Base-by-base conservation (phyloP, 2,329 filamentous ascomycete species). In the Pestalotiopsis sp. region DNA sequence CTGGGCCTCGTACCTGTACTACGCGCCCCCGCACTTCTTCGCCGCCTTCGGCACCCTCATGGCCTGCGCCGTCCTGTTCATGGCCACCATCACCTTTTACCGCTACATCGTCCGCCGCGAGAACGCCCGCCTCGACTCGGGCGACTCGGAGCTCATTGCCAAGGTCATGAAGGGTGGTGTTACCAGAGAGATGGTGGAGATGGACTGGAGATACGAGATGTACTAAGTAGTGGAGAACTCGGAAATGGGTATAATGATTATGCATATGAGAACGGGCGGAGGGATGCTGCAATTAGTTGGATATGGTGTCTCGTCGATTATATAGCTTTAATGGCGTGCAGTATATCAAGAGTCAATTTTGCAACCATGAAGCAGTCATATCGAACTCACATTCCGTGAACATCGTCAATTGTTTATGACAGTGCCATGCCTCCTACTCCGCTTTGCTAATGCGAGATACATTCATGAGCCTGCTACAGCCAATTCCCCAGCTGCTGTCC, bases 1-100 rank as follows among this genome's bases (percentile, higher is more conserved):
- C 17, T 78, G 75, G 75, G 71, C 69, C 1, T 72, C 69, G 4
- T 78, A 77, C 55, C 60, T 77, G 12, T 78, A 76, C 68, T 76
- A 71, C 70, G 70, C 69, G 25, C 67, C 71, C 17, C 76, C 75
- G 3, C 69, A 74, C 5, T 77, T 75, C 66, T 25, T 73, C 2
- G 70, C 72, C 2, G 76, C 76, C 0, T 78, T 77, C 55, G 72
- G 69, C 7, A 58, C 65, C 36, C 68, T 75, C 11, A 65, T 75
- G 20, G 75, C 59, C 49, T 76, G 73, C 59, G 67, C 66, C 13
- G 64, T 67, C 4, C 62, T 68, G 11, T 74, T 75, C 65, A 66
- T 73, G 13, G n/a, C 69, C 59, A 71, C 72, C 64, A 73, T 75
- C 14, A 70, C 71, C 1, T 25, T 67, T 17, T 76, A 76, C 70